phyloP scores from a whole-genome alignment of 805 yeast species.

The Metschnikowia aberdeeniae region DNA sequence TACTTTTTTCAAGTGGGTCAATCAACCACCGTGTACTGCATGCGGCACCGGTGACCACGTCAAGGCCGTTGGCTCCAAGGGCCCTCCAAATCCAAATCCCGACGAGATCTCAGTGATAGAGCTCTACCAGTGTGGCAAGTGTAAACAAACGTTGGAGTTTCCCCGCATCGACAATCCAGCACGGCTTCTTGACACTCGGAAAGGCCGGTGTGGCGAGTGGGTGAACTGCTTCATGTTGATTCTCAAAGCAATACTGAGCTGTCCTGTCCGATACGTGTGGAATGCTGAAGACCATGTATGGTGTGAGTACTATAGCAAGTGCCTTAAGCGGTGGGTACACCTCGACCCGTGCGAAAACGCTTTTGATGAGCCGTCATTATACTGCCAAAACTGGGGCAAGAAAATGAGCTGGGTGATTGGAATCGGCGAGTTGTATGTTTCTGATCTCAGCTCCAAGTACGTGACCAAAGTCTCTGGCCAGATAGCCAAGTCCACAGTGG shows the following conservation, averaged over 20 bases:
- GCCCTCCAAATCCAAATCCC: constrained; percentile 35
- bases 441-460: constrained; percentile 70
- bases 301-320: constrained; percentile 78
- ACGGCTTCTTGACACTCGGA: constrained; percentile 54
- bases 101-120: constrained; percentile 57
- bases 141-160: constrained; percentile 50
- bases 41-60: constrained; percentile 49
- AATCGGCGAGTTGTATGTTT: constrained; percentile 53
- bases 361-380: constrained; percentile 74
- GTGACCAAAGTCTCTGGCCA: constrained; percentile 36
- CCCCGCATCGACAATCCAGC: constrained; percentile 74
- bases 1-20: constrained; percentile 81
- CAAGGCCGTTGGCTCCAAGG: constrained; percentile 29
- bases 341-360: constrained; percentile 85
- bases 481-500: constrained; percentile 16
- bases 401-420: constrained; percentile 87
- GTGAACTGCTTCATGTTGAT: constrained; percentile 76
- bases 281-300: constrained; percentile 93
- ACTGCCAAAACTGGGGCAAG: constrained; percentile 87
- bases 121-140: constrained; percentile 54
- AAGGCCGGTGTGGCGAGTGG: constrained; percentile 96
- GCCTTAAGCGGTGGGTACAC: constrained; percentile 74
- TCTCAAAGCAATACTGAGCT: constrained; percentile 53
- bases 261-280: constrained; percentile 63
- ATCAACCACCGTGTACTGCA: constrained; percentile 54